These are phyloP conservation scores for Tolypocladium ophioglossoides DNA, from an alignment of 2,329 filamentous ascomycete species.

Conservation along the genomic window DNA sequence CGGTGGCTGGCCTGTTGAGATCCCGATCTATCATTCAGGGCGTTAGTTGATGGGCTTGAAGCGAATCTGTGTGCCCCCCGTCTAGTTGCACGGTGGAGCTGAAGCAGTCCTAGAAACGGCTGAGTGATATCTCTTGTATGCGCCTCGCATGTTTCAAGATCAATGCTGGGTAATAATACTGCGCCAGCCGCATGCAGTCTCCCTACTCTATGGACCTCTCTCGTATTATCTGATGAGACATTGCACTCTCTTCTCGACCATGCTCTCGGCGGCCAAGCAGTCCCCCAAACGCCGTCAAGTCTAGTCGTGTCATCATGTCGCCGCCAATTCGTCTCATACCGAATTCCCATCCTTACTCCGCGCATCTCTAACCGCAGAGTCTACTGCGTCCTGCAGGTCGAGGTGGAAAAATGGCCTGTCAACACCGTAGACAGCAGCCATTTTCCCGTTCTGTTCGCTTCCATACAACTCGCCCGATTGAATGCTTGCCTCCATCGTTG, in stretches of 20 bases:
- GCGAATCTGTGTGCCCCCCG: too few relatives aligned
- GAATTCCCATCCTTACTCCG: constrained; percentile 9
- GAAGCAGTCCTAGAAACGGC: not conserved
- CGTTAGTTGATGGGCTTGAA: too few relatives aligned
- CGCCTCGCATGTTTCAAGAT: not conserved
- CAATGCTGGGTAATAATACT: not conserved
- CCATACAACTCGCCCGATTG: not conserved
- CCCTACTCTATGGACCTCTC: not conserved
- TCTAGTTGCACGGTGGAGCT: not conserved
- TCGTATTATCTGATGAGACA: not conserved
- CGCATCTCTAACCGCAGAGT: constrained; percentile 20
- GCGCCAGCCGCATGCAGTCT: not conserved
- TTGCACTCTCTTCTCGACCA: not conserved
- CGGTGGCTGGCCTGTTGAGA: not conserved
- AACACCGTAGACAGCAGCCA: constrained; percentile 24
- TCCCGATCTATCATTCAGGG: too few relatives aligned
- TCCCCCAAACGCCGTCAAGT: not conserved
- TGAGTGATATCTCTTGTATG: not conserved
- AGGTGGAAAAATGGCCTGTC: constrained; percentile 38
- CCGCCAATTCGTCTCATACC: not conserved
- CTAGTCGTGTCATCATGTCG: not conserved
- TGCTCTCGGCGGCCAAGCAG: not conserved
- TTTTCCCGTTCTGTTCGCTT: not conserved
- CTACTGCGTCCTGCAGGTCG: constrained; percentile 32
- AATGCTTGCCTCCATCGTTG: not conserved